Evolutionary conservation across 2,329 filamentous ascomycete species (phyloP).

Genomic region (Penicillium sclerotigenum): DNA sequence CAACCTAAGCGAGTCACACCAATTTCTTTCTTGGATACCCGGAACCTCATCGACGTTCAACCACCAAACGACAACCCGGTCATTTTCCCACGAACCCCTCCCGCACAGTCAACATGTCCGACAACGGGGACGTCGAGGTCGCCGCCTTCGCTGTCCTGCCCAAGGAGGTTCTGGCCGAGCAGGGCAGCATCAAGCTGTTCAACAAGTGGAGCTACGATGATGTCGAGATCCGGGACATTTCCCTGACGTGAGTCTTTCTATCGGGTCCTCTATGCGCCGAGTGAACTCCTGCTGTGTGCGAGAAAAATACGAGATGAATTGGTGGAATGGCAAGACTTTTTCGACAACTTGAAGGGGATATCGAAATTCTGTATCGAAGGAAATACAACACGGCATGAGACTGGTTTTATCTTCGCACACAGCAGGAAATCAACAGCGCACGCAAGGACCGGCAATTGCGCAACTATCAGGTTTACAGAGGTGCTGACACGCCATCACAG

Average conservation of each 20-base stretch:
- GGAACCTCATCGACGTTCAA: conserved; percentile 39
- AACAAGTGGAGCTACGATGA: conserved; percentile 99
- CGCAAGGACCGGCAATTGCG: conserved; percentile 7
- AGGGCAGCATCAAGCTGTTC: conserved; percentile 93
- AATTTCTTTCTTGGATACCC: conserved; percentile 36
- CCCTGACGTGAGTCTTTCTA: conserved; percentile 78
- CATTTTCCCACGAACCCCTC: conserved; percentile 39
- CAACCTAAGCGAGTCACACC: conserved; percentile 44
- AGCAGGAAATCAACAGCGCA: conserved; percentile 8
- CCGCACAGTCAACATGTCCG: conserved; percentile 72
- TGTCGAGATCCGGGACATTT: conserved; percentile 99
- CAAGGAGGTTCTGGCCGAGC: conserved; percentile 86
- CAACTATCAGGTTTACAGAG: conserved; percentile 12
- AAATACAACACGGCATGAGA: not conserved
- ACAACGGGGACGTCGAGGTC: conserved; percentile 90
- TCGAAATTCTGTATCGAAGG: conserved; percentile 3
- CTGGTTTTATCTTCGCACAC: conserved; percentile 4
- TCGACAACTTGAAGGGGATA: conserved; percentile 1
- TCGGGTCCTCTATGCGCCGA: conserved; percentile 26
- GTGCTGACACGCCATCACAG: conserved; percentile 52
- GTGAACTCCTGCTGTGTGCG: conserved; percentile 20
- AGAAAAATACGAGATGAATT: conserved; percentile 18
- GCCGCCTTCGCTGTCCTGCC: conserved; percentile 75
- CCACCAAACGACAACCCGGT: conserved; percentile 41
- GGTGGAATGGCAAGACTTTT: conserved; percentile 11